Conservation (phyloP, 148 eudicot species). For the Oxyria digyna region DNA sequence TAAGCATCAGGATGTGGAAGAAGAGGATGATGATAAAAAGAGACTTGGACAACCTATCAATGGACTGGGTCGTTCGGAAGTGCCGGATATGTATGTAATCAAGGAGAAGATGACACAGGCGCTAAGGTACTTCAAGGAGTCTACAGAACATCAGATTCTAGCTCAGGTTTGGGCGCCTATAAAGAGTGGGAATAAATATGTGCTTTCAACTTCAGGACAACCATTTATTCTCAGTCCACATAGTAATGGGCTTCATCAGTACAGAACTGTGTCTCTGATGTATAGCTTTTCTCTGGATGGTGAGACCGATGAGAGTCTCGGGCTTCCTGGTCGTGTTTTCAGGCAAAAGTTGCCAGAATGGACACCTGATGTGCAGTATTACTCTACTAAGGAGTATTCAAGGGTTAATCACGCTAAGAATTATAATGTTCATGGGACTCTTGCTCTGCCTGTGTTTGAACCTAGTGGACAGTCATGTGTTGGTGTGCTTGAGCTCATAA, state of each 20-base stretch:
- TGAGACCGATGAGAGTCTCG: slow-evolving; percentile 47
- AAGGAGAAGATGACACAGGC: slow-evolving; percentile 84
- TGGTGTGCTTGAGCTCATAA: slow-evolving; percentile 86
- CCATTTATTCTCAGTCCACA: slow-evolving; percentile 76
- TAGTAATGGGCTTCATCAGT: slow-evolving; percentile 69
- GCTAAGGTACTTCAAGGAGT: slow-evolving; percentile 63
- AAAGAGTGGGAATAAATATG: slow-evolving; percentile 42
- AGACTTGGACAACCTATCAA: slow-evolving; percentile 27
- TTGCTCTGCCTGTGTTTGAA: slow-evolving; percentile 92
- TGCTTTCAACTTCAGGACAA: slow-evolving; percentile 85
- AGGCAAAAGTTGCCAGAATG: slow-evolving; percentile 81
- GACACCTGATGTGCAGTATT: slow-evolving; percentile 91
- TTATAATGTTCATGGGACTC: slow-evolving; percentile 66
- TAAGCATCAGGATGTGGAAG: slow-evolving; percentile 16
- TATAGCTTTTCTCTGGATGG: slow-evolving; percentile 64
- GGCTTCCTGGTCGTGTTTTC: slow-evolving; percentile 95
- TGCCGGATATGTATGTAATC: slow-evolving; percentile 40
- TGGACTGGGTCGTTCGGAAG: slow-evolving; percentile 26
- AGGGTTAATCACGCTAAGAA: slow-evolving; percentile 59
- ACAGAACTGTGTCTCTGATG: slow-evolving; percentile 67
- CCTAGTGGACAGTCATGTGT: slow-evolving; percentile 75
- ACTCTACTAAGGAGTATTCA: slow-evolving; percentile 66
- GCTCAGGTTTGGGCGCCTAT: slow-evolving; percentile 98
- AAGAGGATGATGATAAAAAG: slow-evolving; percentile 24
- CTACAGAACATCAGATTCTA: slow-evolving; percentile 59